phyloP scores from a whole-genome alignment of 2,329 filamentous ascomycete genomes.

The Stagonosporopsis tanaceti region DNA sequence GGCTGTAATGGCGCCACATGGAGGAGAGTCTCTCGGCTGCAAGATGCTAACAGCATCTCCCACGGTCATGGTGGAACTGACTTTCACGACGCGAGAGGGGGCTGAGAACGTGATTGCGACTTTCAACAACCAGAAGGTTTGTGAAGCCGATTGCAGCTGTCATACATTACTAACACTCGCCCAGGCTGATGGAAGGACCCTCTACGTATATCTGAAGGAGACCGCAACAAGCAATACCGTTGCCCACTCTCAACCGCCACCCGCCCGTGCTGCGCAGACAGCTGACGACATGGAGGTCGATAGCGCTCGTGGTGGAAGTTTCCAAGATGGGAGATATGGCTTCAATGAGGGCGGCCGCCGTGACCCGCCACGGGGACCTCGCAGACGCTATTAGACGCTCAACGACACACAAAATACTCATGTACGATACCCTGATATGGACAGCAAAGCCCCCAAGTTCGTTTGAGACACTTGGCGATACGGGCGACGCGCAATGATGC shows the following conservation, averaged over 20 bases:
- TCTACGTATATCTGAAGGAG: slow-evolving; percentile 76
- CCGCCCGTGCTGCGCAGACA: slow-evolving; percentile 32
- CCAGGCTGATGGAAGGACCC: slow-evolving; percentile 77
- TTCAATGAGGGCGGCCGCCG: slow-evolving; percentile 44
- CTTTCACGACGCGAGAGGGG: slow-evolving; percentile 74
- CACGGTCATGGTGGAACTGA: slow-evolving; percentile 79
- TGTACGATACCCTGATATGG: slow-evolving; percentile 40
- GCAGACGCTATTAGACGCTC: slow-evolving; percentile 40
- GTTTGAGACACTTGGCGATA: not conserved
- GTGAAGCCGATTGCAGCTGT: slow-evolving; percentile 35
- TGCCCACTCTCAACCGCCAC: slow-evolving; percentile 40
- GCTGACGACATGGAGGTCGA: slow-evolving; percentile 56
- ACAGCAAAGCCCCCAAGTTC: not conserved
- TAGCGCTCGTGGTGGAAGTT: slow-evolving; percentile 44
- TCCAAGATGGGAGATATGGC: slow-evolving; percentile 55
- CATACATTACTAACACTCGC: slow-evolving; percentile 17
- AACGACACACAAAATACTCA: slow-evolving; percentile 19
- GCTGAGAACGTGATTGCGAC: slow-evolving; percentile 77
- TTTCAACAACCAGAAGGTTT: slow-evolving; percentile 80
- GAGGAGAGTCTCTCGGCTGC: slow-evolving; percentile 70
- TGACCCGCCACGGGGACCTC: slow-evolving; percentile 45
- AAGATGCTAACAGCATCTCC: slow-evolving; percentile 72
- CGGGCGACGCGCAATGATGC: not conserved
- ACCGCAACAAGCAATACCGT: slow-evolving; percentile 39
- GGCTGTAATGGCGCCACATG: slow-evolving; percentile 79